Base-by-base conservation (phyloP, 2,329 filamentous ascomycete species). In the Trichoderma sp. region DNA sequence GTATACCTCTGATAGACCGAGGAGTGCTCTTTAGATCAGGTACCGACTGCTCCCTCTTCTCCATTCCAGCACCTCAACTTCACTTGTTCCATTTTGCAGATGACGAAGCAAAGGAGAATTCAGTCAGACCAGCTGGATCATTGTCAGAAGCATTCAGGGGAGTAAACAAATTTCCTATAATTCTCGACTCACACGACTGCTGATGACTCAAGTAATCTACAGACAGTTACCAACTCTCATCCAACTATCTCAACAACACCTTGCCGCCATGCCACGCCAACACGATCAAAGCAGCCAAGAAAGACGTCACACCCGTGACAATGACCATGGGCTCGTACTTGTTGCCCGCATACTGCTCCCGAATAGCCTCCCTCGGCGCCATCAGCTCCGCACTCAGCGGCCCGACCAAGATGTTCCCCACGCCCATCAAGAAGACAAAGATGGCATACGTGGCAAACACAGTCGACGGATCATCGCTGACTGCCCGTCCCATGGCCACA, bases 391-490 rank as follows among this genome's bases (percentile, higher is more conserved):
- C 69, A 54, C 73, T 75, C 10, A 76, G 69, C 2, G 74, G 74
- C 0, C 73, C 74, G 6, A 71, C 71, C 9, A 73, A 54, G 26
- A 77, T 68, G 66, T 75, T 76, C 0, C 75, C 75, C 12, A 76
- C 65, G 3, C 74, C 75, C 64, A 76, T 71, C 21, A 71, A 55
- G 62, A 75, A 75, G 5, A 71, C 68, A 21, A 75, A 70, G 9
- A 76, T 71, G 5, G 70, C 65, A 62, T 68, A 77, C 0, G 69
- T 74, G 1, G 71, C 68, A 10, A 73, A 61, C 3, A 71, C 67
- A 9, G 72, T 68, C 12, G 69, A 69, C 1, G 70, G 71, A n/a
- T 75, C 74, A 47, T 72, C 67, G 48, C 67, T 72, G 15, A 76
- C 70, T 0, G 72, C 71, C 1, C 66, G 72, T 9, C 73, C 72